A percentile compares a stretch with the other conserved stretches of the same genome.
Conservation (phyloP, 495 filamentous ascomycete genomes). For the Neurospora sp. region DNA sequence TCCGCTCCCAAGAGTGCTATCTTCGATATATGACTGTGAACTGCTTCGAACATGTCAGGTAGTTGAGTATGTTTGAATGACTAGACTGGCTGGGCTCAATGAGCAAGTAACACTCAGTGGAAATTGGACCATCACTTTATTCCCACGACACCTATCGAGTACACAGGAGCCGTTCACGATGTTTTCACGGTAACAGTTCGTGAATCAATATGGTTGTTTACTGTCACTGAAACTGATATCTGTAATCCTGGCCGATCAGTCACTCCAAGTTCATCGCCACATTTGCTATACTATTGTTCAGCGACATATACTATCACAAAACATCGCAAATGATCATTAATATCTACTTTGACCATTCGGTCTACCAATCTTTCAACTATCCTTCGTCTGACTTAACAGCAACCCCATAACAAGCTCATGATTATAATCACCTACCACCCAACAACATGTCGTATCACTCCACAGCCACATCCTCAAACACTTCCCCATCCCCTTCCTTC, state of each 20-base stretch:
- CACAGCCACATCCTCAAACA: not conserved
- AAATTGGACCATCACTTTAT: not conserved
- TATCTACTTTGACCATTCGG: not conserved
- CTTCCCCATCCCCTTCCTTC: not conserved
- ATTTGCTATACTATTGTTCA: not conserved
- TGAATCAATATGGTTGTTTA: not conserved
- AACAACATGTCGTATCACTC: not conserved
- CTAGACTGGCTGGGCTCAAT: too few species aligned
- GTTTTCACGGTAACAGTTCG: not conserved
- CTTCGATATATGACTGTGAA: not conserved
- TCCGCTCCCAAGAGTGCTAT: not conserved
- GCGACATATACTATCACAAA: not conserved
- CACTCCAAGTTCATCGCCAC: not conserved
- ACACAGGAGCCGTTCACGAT: not conserved
- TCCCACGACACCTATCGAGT: not conserved
- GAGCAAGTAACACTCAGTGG: not conserved
- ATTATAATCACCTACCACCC: not conserved
- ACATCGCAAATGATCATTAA: not conserved
- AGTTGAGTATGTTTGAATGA: not conserved
- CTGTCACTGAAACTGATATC: not conserved
- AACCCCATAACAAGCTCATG: not conserved
- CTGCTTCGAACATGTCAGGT: not conserved
- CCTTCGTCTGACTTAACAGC: not conserved
- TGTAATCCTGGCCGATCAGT: not conserved
- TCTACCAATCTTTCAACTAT: not conserved